Evolutionary conservation across 2,329 filamentous ascomycete genomes (phyloP), one percentile per base, ranked within the genome.

Genomic region (Colletotrichum spinosum): DNA sequence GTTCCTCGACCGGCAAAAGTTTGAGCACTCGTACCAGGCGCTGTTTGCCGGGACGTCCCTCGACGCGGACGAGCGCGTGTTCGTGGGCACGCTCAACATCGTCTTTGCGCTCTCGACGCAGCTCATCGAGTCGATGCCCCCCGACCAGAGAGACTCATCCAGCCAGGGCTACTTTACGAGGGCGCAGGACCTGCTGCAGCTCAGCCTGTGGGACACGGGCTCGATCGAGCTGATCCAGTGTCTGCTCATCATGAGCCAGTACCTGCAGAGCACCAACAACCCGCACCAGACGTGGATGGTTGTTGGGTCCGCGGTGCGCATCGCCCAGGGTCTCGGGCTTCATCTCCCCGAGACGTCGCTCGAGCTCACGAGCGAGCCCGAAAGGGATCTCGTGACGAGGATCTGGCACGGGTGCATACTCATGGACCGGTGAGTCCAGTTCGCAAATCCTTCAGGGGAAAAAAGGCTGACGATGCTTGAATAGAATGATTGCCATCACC

Each of bases 251-350:
- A 81, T 82, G 65, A 80, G 79, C 10, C 82, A 83, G 49, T 84
- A 84, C 62, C 70, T 84, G 0, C 83, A 84, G 48, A 82, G 82
- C 50, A 84, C 82, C 0, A 78, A 81, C 11, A 78, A 78, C 6
- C 78, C 80, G 0, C 79, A 84, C 62, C 79, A 82, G 61, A 83
- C 80, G 2, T 85, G 82, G 83, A 83, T 84, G 71, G 77, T 81
- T 5, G 79, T 81, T 0, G 82, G 82, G 0, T 73, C 80, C 4
- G 81, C 81, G 0, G 77, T 84, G 13, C 75, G 81, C 1, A 83
- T 79, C 13, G 83, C 83, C 0, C 80, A 84, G 54, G 79, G 81
- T 0, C 60, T 84, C 3, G 82, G 81, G 0, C 70, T 84, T 35
- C 81, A 84, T 54, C 69, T 82, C 3, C 74, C 77, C 0, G 77